Evolutionary conservation across 176 grass and related monocot species (phyloP).

Genomic region (maize (Zea mays)): DNA sequence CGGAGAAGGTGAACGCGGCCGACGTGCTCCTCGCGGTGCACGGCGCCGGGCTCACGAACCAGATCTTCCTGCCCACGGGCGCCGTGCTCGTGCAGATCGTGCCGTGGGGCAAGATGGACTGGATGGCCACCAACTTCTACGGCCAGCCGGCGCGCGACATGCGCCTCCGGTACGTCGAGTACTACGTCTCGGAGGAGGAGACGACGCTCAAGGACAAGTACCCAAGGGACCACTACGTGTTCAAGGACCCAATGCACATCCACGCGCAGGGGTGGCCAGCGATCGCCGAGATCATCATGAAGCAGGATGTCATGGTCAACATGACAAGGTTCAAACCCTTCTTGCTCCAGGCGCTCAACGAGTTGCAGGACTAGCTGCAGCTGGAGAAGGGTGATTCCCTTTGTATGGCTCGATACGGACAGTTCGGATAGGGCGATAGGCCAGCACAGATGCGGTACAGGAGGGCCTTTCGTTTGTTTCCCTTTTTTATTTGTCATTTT

Average conservation of each 20-base stretch:
- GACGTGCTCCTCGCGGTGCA: slow-evolving; percentile 81
- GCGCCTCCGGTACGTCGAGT: slow-evolving; percentile 80
- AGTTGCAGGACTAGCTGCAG: slow-evolving; percentile 37
- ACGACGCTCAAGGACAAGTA: slow-evolving; percentile 75
- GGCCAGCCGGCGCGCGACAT: slow-evolving; percentile 65
- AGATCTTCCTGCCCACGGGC: slow-evolving; percentile 73
- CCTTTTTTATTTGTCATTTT: neutral
- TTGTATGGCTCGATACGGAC: neutral
- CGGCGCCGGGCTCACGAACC: slow-evolving; percentile 78
- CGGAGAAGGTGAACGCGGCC: slow-evolving; percentile 56
- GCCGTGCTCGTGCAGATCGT: slow-evolving; percentile 75
- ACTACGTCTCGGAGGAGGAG: slow-evolving; percentile 75
- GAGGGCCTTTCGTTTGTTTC: neutral
- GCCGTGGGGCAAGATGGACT: slow-evolving; percentile 83
- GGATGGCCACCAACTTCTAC: slow-evolving; percentile 66
- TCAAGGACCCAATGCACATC: slow-evolving; percentile 69
- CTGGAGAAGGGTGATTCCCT: neutral
- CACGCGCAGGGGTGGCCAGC: slow-evolving; percentile 62
- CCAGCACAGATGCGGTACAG: slow-evolving; percentile 2
- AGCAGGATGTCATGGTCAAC: slow-evolving; percentile 79
- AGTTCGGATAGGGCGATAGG: neutral
- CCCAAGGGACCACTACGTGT: slow-evolving; percentile 65
- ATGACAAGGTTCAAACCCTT: slow-evolving; percentile 65
- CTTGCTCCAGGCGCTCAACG: slow-evolving; percentile 62
- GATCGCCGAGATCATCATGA: slow-evolving; percentile 80